Percentiles rank a stretch among this genome's conserved stretches.
Conservation (phyloP, 176 grass and related monocot species). For the Lolium perenne region DNA sequence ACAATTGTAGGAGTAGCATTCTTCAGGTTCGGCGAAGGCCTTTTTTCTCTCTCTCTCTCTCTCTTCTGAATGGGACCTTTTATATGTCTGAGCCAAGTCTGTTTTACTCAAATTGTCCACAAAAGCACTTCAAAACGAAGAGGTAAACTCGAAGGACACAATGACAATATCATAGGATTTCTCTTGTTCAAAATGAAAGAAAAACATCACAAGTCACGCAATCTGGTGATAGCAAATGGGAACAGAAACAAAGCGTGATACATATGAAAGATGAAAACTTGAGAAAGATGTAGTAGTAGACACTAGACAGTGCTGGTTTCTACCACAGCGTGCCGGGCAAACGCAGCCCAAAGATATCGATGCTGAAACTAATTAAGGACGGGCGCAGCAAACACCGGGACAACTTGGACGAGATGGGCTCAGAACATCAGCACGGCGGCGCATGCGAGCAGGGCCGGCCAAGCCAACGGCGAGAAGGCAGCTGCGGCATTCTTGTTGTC, state of each 20-base stretch:
- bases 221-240: neutral
- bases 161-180: neutral
- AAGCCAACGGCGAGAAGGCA: neutral
- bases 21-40: no score
- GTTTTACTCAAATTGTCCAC: no score
- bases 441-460: constrained; percentile 7
- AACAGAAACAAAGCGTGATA: neutral
- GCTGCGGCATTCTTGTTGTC: neutral
- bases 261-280: neutral
- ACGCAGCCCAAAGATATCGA: neutral
- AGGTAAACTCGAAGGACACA: no score
- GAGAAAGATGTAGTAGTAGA: neutral
- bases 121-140: no score
- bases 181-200: neutral
- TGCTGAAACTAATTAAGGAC: neutral
- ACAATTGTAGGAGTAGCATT: no score
- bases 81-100: no score
- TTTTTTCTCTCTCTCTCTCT: no score
- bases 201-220: no score
- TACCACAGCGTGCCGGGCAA: no score
- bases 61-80: no score
- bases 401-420: neutral
- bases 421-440: neutral
- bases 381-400: no score
- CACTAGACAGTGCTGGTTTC: neutral